Evolutionary conservation across 2,329 filamentous ascomycete species (phyloP).

Genomic region (Tolypocladium sp.): DNA sequence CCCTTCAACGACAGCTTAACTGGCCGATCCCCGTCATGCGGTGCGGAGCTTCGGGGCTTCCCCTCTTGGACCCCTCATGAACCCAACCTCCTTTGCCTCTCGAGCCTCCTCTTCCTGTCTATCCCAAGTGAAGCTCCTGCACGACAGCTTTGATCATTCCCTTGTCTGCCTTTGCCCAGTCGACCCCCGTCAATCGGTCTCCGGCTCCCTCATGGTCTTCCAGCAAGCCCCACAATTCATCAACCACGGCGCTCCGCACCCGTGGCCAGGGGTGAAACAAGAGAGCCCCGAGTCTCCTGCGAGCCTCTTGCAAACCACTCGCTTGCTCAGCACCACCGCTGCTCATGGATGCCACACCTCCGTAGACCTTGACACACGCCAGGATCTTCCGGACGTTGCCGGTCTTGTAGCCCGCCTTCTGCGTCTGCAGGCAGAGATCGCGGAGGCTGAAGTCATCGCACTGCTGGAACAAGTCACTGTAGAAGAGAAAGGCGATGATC

Average conservation of each 20-base stretch:
- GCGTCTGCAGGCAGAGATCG: slow-evolving; percentile 58
- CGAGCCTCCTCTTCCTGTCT: background rate
- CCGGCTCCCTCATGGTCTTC: slow-evolving; percentile 18
- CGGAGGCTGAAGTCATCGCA: slow-evolving; percentile 34
- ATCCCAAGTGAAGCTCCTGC: slow-evolving; percentile 20
- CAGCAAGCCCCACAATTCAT: slow-evolving; percentile 47
- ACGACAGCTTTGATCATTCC: slow-evolving; percentile 31
- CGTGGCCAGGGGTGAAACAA: slow-evolving; percentile 75
- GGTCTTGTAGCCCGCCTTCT: slow-evolving; percentile 75
- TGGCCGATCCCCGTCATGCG: background rate
- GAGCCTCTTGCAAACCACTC: slow-evolving; percentile 36
- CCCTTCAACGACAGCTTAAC: background rate
- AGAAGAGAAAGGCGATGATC: slow-evolving; percentile 66
- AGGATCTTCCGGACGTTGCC: slow-evolving; percentile 74
- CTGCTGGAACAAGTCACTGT: slow-evolving; percentile 42
- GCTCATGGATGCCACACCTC: slow-evolving; percentile 45
- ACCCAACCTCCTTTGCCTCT: background rate
- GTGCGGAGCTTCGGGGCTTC: background rate
- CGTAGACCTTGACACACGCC: slow-evolving; percentile 73
- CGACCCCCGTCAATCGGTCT: slow-evolving; percentile 37
- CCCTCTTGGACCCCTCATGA: background rate
- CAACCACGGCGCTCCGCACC: slow-evolving; percentile 51
- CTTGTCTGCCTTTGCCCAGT: slow-evolving; percentile 49
- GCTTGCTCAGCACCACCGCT: slow-evolving; percentile 4
- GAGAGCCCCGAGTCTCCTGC: slow-evolving; percentile 63